Conservation (phyloP, 2,329 filamentous ascomycete species). For the Domatiomyces catenatus region DNA sequence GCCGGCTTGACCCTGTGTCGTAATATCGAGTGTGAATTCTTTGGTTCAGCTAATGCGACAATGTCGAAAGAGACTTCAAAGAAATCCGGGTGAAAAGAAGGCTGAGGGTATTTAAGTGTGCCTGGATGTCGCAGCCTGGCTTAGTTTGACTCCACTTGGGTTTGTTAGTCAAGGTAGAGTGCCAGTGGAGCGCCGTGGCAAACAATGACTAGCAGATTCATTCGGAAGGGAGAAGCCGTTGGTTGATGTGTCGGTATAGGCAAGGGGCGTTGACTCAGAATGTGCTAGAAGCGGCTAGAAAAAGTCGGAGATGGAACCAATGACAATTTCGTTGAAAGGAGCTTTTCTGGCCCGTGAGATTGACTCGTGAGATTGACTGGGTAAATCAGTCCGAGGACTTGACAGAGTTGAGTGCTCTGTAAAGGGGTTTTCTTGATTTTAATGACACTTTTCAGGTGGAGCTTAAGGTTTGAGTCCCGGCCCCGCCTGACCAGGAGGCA, state of each 20-base stretch:
- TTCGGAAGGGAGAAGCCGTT: not conserved
- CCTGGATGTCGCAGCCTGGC: not conserved
- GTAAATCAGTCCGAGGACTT: not conserved
- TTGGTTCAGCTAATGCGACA: slow-evolving; percentile 3
- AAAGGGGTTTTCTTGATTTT: not conserved
- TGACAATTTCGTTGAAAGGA: slow-evolving; percentile 1
- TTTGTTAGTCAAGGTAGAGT: not conserved
- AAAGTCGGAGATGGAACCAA: slow-evolving; percentile 3
- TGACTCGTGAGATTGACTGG: not conserved
- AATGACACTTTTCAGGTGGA: not conserved
- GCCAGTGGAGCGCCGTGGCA: too few relatives aligned
- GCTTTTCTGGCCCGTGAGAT: not conserved
- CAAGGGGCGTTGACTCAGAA: slow-evolving; percentile 1
- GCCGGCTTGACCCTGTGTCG: slow-evolving; percentile 11
- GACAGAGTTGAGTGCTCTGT: not conserved
- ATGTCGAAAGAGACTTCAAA: slow-evolving; percentile 3
- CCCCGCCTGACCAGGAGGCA: not conserved
- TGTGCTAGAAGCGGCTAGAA: slow-evolving; percentile 9
- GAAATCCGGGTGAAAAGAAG: not conserved
- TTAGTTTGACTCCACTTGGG: not conserved
- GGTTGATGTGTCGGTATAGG: not conserved
- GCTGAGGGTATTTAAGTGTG: not conserved
- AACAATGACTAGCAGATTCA: not conserved
- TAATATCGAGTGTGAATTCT: slow-evolving; percentile 1
- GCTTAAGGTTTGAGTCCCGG: not conserved